Base-by-base conservation (phyloP, 2,329 filamentous ascomycete genomes). In the Pezicula neosporulosa region DNA sequence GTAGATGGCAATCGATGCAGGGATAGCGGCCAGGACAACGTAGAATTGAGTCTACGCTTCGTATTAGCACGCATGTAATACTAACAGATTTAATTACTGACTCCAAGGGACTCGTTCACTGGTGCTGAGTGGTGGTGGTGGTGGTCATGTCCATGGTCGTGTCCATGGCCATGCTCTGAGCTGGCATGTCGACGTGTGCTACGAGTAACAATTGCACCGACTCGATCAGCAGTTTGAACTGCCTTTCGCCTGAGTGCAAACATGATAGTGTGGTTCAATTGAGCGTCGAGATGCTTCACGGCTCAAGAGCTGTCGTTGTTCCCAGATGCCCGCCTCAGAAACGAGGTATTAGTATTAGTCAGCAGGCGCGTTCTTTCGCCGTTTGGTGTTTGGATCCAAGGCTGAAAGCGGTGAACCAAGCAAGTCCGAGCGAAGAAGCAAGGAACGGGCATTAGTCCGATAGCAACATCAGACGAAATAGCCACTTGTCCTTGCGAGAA, bases 41-140 rank as follows among this genome's bases (percentile, higher is more conserved):
- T 69, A 81, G 64, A 80, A 79, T 52, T 70, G 71, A 44, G 61
- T 63, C 78, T 76, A 54, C 27, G 50, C 15, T 66, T 54, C 44
- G 48, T 38, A 49, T 60, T 52, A 63, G 47, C 41, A 58, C 28
- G 15, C 10, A 35, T 44, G 27, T 18, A 38, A 35, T 44, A 33
- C 24, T 10, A 43, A 44, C 30, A 46, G 48, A 49, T 41, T 21
- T 45, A 44, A 49, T 37, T 55, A 73, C 76, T 63, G 71, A 81
- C 77, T 49, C 77, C 77, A 53, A 80, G 69, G 54, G 71, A 69
- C 65, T 81, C 77, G 53, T 71, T 70, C 49, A 64, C 69, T 47
- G 74, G 70, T 53, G 59, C 60, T 51, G 64, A 61, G 50, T 68
- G 67, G 53, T 66, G 64, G 47, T 70, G 66, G 48, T 62, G 59